phyloP scores from a whole-genome alignment of 306 rosid species.

The Dryas octopetala region DNA sequence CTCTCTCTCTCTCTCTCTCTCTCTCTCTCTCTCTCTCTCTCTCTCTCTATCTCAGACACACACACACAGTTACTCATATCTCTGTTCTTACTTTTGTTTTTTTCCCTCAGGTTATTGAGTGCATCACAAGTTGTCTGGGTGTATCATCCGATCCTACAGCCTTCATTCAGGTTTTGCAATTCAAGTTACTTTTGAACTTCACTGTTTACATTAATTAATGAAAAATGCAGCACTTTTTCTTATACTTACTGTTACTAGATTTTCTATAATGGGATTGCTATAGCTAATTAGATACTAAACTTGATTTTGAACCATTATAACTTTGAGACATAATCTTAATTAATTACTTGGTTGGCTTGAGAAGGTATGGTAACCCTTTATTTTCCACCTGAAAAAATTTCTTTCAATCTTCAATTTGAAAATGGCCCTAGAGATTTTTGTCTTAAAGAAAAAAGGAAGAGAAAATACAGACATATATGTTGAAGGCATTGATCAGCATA shows the following conservation, averaged over 20 bases:
- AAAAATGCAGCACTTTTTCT: too few species aligned
- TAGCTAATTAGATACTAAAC: too few species aligned
- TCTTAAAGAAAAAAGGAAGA: not conserved
- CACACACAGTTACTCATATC: not conserved
- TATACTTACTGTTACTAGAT: too few species aligned
- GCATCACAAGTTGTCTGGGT: slow-evolving; percentile 12
- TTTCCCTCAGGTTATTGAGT: slow-evolving; percentile 17
- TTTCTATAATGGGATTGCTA: too few species aligned
- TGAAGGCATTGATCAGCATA: not conserved
- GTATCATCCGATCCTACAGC: slow-evolving; percentile 28
- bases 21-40: slow-evolving; percentile 7
- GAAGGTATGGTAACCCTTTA: too few species aligned
- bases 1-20: not conserved
- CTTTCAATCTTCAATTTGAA: too few species aligned
- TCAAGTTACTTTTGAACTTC: not conserved
- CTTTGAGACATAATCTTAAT: too few species aligned
- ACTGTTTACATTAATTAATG: too few species aligned
- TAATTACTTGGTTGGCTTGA: too few species aligned
- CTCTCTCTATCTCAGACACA: not conserved
- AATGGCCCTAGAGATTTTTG: not conserved
- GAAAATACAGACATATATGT: too few species aligned
- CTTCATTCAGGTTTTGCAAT: slow-evolving; percentile 39
- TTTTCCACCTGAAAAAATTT: too few species aligned
- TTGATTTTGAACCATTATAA: too few species aligned
- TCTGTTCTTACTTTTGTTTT: not conserved